These are phyloP conservation scores for Saccharomycopsis selenospora DNA, from an alignment of 805 yeast genomes.

Conservation along the genomic window DNA sequence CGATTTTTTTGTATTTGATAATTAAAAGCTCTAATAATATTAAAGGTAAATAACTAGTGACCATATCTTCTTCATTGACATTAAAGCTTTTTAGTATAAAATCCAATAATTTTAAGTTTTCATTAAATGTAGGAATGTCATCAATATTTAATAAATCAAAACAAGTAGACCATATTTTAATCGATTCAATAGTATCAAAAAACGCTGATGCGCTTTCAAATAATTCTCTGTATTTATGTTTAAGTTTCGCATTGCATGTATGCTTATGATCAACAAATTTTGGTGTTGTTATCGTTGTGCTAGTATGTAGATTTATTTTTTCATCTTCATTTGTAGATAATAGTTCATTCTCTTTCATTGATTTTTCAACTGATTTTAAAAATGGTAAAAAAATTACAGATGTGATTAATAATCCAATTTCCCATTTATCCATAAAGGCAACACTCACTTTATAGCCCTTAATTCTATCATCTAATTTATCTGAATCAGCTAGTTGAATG, in stretches of 20 bases:
- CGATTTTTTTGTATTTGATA: conserved; percentile 20
- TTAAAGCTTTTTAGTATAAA: conserved; percentile 62
- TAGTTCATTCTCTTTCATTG: not conserved
- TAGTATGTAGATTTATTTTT: not conserved
- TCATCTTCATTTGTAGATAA: not conserved
- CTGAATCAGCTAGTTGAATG: conserved; percentile 34
- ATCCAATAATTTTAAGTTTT: conserved; percentile 40
- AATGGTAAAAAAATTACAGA: conserved; percentile 66
- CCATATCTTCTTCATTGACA: conserved; percentile 82
- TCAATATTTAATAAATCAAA: conserved; percentile 26
- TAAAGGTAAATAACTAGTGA: conserved; percentile 67
- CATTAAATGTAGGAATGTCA: conserved; percentile 18
- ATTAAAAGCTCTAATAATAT: conserved; percentile 45
- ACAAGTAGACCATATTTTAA: conserved; percentile 66
- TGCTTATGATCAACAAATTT: no score
- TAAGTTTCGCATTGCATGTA: conserved; percentile 13
- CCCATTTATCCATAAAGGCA: conserved; percentile 90
- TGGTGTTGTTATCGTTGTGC: no score
- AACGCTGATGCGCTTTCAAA: conserved; percentile 56
- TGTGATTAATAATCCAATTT: conserved; percentile 69
- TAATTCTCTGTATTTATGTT: conserved; percentile 36
- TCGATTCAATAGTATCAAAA: conserved; percentile 82
- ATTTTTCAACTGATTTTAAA: conserved; percentile 39
- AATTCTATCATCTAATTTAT: conserved; percentile 30
- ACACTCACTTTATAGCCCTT: conserved; percentile 58